Evolutionary conservation across 1,139 yeast genomes (phyloP), one percentile per base, ranked within the genome.

Genomic region (Pneumocystis oryctolagi): DNA sequence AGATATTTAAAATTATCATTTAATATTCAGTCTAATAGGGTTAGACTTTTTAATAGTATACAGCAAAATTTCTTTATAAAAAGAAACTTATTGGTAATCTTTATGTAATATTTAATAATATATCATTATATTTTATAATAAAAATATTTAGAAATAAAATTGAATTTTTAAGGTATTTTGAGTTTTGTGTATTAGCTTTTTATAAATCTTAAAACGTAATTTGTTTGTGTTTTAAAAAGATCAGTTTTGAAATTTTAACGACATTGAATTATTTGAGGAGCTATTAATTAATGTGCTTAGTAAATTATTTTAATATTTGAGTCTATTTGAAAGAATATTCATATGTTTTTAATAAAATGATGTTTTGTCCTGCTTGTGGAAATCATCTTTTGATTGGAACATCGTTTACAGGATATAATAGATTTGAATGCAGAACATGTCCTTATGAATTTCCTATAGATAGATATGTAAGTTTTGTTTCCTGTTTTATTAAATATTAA

Each of bases 31-130:
- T 80, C 78, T 61, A 89, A 75, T 62, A 90, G 80, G 67, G 88
- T 96, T 1, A 83, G 80, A 73, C 92, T 92, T 77, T 87, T 75
- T 97, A 80, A 72, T 97, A 84, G 18, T 95, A 84, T 6, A 92
- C 84, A 70, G 90, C 97, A 63, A 90, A 78, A 47, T 60, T 60
- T 60, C 62, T n/a, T 60, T 60, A 60, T 14, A 60, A 30, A 32
- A 39, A 42, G 18, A 55, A 35, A 9, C 12, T 35, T 56, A 47
- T 56, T 61, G 58, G 34, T 35, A 39, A 31, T 55, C 40, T 37
- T 58, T 58, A 20, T 42, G 34, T 34, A 28, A 39, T 39, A 31
- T 55, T 25, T 25, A 14, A 25, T 2, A 14, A 32, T 20, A 37
- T 25, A n/a, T 47, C 40, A 20, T 42, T 37, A 39, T 42, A 39